phyloP scores from a whole-genome alignment of 2,329 filamentous ascomycete species.

The Drechslerella stenobrocha region DNA sequence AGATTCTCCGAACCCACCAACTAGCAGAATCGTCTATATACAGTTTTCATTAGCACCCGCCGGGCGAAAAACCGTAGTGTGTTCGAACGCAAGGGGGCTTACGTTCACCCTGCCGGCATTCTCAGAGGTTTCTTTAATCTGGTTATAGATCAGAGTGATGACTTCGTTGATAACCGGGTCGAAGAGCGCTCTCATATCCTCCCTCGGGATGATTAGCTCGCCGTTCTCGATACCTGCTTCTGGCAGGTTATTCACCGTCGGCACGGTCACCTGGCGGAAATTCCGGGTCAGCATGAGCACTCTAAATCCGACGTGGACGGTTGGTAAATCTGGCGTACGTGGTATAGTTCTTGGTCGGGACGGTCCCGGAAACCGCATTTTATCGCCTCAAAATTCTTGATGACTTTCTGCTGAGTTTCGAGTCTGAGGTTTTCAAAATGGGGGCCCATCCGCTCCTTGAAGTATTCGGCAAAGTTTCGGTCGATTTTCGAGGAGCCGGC shows the following conservation, averaged over 20 bases:
- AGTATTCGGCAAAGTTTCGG: constrained; percentile 34
- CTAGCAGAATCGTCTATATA: constrained; percentile 49
- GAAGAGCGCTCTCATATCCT: constrained; percentile 51
- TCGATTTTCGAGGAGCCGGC: constrained; percentile 45
- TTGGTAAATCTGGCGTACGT: constrained; percentile 9
- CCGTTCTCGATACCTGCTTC: constrained; percentile 42
- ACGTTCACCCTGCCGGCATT: constrained; percentile 34
- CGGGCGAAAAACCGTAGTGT: neutral
- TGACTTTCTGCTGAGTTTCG: constrained; percentile 47
- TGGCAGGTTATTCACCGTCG: constrained; percentile 45
- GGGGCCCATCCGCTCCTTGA: constrained; percentile 35
- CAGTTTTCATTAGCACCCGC: neutral
- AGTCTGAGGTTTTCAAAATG: constrained; percentile 35
- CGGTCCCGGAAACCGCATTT: constrained; percentile 49
- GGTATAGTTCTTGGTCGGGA: constrained; percentile 44
- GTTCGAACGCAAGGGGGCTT: neutral
- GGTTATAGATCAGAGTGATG: constrained; percentile 48
- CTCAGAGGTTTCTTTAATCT: constrained; percentile 49
- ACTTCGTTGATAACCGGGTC: constrained; percentile 51
- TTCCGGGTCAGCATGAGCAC: neutral
- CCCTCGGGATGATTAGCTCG: constrained; percentile 45
- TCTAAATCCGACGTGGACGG: neutral
- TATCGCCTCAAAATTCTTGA: constrained; percentile 49
- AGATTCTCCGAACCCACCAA: constrained; percentile 52
- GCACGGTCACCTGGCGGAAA: constrained; percentile 42